Conservation (phyloP, 2,329 filamentous ascomycete genomes). For the Furcasterigmium furcatum region DNA sequence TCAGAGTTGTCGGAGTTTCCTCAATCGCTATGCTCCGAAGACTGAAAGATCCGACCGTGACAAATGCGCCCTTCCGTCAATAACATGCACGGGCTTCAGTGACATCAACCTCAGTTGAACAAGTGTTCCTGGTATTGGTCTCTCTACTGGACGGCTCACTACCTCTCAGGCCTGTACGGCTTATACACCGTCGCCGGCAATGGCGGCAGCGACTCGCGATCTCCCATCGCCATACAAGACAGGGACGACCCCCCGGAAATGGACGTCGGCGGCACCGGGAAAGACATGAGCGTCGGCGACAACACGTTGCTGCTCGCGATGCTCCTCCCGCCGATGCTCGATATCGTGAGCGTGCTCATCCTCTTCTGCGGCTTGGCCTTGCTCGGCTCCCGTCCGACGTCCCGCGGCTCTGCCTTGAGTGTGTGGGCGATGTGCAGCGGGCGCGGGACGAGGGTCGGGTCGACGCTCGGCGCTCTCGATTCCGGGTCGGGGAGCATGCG, state of each 20-base stretch:
- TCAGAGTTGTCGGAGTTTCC: no score
- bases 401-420: slow-evolving; percentile 6
- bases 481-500: neutral
- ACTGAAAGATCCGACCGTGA: no score
- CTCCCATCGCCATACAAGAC: neutral
- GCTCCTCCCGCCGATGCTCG: neutral
- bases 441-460: neutral
- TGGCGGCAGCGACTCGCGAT: neutral
- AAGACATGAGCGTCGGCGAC: slow-evolving; percentile 5
- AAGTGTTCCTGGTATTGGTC: no score
- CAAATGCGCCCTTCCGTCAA: no score
- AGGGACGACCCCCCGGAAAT: neutral
- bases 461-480: neutral
- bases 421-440: slow-evolving; percentile 9
- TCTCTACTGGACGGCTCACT: neutral
- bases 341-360: slow-evolving; percentile 1
- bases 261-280: neutral
- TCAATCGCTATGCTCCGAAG: no score
- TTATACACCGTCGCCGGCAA: neutral
- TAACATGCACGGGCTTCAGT: no score
- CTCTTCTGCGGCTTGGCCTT: neutral
- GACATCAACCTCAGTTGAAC: no score
- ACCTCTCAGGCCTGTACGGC: neutral
- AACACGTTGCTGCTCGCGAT: slow-evolving; percentile 8
- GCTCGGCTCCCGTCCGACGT: slow-evolving; percentile 3